Conservation (phyloP, 2,329 filamentous ascomycete species). For the Venturiaceae sp. region DNA sequence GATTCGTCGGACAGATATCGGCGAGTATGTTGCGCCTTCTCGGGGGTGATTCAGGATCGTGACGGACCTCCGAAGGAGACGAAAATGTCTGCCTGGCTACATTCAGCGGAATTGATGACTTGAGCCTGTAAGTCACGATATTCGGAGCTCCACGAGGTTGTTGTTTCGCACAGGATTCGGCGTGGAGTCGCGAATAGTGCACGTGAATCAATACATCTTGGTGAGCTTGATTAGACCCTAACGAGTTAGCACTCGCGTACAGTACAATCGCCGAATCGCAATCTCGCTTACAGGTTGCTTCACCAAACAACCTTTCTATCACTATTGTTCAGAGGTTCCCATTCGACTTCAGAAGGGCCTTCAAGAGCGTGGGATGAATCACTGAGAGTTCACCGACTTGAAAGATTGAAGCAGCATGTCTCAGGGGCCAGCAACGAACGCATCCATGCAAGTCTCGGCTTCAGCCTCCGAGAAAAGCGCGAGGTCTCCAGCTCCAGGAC, state of each 20-base stretch:
- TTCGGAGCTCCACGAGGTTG: neutral
- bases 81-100: neutral
- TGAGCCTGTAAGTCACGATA: neutral
- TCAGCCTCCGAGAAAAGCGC: conserved; percentile 10
- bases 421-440: neutral
- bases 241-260: no score
- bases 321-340: neutral
- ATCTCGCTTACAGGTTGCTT: neutral
- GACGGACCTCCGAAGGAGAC: no score
- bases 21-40: no score
- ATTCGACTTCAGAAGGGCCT: neutral
- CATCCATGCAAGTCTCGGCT: conserved; percentile 6
- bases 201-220: no score
- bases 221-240: no score
- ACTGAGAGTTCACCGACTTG: neutral
- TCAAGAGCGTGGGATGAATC: neutral
- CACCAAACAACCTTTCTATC: neutral
- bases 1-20: no score
- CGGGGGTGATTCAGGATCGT: no score
- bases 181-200: neutral
- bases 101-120: no score
- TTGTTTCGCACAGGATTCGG: neutral
- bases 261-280: neutral
- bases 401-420: conserved; percentile 1
- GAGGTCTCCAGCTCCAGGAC: conserved; percentile 3